Base-by-base conservation (phyloP, 768 basidiomycete species). In the Xerocomellus chrysenteron region DNA sequence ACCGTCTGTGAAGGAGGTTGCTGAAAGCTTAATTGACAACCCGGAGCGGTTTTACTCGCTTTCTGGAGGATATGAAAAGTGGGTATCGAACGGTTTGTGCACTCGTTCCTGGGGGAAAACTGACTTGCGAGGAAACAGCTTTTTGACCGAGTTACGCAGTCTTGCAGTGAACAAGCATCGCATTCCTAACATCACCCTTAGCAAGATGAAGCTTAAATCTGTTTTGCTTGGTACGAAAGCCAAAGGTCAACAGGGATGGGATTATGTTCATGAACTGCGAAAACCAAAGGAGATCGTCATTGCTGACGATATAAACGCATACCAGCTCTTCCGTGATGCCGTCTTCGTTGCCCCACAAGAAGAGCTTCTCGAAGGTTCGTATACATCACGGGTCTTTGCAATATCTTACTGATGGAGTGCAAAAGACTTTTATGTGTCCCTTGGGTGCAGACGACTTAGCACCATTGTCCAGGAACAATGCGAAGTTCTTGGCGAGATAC, bases 331-430 rank as follows among this genome's bases (percentile, higher is more conserved):
- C 24, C 14, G 40, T 2, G 46, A 54, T n/a, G 19, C 21, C 4
- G 9, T 54, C 46, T 54, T 54, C 5, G 11, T 33, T 4, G 53
- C 46, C 5, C 53, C 53, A 4, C 53, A 54, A 48, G 53, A 54
- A 3, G 53, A 42, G 8, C 45, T 47, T 6, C 21, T 54, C 2
- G 53, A 54, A 48, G 32, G 53, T 54, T 6, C 2, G 39, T 5
- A 17, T 35, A 2, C 2, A 33, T 12, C 12, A 33, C 12, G 10
- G 9, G 33, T 4, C 1, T 19, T 19, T 40, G 26, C 39, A 28
- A 5, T 16, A 17, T 33, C 14, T 24, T 8, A 14, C 41, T 51
- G 13, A 51, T 13, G 3, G 19, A 12, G 26, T 28, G 5, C 14
- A 16, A 32, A 32, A 51, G 53, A 16, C 11, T 48, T 54, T 11